Base-by-base conservation (phyloP, 257 asterid genomes). In the Solanum sparsipilum region DNA sequence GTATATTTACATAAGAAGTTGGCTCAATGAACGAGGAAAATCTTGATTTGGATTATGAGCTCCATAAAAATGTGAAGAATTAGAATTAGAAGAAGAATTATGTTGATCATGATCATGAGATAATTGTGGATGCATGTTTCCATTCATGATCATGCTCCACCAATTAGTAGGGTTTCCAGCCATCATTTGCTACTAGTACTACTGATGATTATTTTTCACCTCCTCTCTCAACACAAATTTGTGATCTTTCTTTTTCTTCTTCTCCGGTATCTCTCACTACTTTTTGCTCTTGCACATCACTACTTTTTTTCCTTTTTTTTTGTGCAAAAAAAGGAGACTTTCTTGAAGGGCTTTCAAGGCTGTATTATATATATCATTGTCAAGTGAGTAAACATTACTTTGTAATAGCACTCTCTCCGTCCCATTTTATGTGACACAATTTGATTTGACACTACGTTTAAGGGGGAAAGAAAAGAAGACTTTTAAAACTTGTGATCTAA, bases 11-110 rank as follows among this genome's bases (percentile, higher is more conserved):
- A 90, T 84, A 48, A 91, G 99, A 20, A 94, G 92, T 81, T 93
- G 98, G 92, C 96, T 93, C 96, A 94, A 94, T 71, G 96, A 92
- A 86, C 94, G 93, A 12, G 98, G 96, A n/a, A 91, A 92, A 74
- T 91, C 94, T 71, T 89, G 95, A 79, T 71, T 84, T 67, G 90
- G 89, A 88, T 88, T 84, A 70, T 84, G 68, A 82, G 88, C 84
- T 27, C 74, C 90, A 88, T 90, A 91, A 60, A 91, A 87, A 35
- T 91, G 87, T 56, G 93, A 92, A 71, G 90, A 36, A 67, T 76
- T 20, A 76, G 85, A 83, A 72, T 32, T 72, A 18, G 86, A 23
- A 25, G 89, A 41, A 29, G 89, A 79, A n/a, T 75, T 52, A 20
- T 86, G 85, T 34, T 75, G 25, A 44, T 73, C 44, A 34, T 38